Evolutionary conservation across 192 early-diverging fungal species (phyloP).

Genomic region (Mortierella hygrophila): DNA sequence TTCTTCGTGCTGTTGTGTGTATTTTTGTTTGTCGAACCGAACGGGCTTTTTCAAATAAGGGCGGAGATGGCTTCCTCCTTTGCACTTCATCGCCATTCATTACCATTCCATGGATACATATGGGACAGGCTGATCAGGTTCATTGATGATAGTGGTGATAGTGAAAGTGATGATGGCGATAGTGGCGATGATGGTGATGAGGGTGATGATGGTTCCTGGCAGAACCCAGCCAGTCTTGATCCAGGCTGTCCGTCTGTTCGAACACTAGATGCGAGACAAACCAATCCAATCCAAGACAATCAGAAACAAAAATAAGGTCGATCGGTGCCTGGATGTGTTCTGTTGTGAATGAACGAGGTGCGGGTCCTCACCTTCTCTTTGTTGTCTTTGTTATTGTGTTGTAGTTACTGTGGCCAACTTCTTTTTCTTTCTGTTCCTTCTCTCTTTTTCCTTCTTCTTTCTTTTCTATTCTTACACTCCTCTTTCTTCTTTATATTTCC

Average conservation of each 20-base stretch:
- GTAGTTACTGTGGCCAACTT: background rate
- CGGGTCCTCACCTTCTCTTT: no score
- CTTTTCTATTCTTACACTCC: background rate
- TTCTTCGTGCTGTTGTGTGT: background rate
- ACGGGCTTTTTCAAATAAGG: background rate
- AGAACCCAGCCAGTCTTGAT: background rate
- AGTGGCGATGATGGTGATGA: background rate
- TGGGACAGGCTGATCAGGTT: background rate
- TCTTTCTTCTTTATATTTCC: constrained; percentile 4
- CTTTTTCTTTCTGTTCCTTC: background rate
- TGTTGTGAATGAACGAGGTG: no score
- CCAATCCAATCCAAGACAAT: no score
- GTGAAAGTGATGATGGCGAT: background rate
- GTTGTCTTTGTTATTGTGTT: no score
- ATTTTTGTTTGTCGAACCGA: no score
- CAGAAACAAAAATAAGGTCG: no score
- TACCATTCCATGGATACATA: no score
- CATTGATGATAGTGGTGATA: background rate
- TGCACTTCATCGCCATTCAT: no score
- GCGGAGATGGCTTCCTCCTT: background rate
- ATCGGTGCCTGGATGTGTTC: no score
- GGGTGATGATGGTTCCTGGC: background rate
- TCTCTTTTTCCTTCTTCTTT: background rate
- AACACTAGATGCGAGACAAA: background rate
- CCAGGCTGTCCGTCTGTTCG: background rate